Conservation (phyloP, 2,329 filamentous ascomycete genomes). For the Nemania bipapillata region DNA sequence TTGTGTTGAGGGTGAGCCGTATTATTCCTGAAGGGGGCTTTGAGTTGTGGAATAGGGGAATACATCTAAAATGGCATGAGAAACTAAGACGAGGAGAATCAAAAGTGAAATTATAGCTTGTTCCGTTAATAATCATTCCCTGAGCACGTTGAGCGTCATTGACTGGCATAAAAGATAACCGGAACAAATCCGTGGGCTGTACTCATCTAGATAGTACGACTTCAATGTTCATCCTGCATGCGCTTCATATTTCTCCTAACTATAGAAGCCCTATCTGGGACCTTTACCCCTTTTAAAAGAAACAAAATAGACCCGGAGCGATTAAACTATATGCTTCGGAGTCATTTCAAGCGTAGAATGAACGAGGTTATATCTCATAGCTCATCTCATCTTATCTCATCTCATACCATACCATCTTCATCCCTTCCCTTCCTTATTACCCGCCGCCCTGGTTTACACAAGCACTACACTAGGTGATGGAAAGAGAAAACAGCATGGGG, state of each 20-base stretch:
- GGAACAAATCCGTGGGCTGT: too few relatives aligned
- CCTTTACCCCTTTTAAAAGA: neutral
- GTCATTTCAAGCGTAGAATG: neutral
- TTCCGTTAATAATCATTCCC: too few relatives aligned
- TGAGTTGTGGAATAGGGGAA: neutral
- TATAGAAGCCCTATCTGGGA: too few relatives aligned
- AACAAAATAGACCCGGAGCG: neutral
- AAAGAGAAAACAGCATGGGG: constrained; percentile 5
- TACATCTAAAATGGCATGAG: neutral
- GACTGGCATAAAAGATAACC: too few relatives aligned
- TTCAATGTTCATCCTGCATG: too few relatives aligned
- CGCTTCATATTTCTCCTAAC: too few relatives aligned
- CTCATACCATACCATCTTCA: too few relatives aligned
- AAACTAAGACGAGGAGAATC: neutral
- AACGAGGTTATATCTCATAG: neutral
- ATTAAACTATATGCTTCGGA: neutral
- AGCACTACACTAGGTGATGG: neutral
- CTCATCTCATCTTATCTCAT: neutral
- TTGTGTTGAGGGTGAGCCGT: constrained; percentile 63
- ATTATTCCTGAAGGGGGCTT: constrained; percentile 43
- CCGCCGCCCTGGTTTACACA: constrained; percentile 6
- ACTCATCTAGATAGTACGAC: too few relatives aligned
- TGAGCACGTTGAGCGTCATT: too few relatives aligned
- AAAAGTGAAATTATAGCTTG: neutral
- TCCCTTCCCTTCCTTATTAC: neutral